Base-by-base conservation (phyloP, 176 grass and related monocot species). In the Oryza glumipatula region DNA sequence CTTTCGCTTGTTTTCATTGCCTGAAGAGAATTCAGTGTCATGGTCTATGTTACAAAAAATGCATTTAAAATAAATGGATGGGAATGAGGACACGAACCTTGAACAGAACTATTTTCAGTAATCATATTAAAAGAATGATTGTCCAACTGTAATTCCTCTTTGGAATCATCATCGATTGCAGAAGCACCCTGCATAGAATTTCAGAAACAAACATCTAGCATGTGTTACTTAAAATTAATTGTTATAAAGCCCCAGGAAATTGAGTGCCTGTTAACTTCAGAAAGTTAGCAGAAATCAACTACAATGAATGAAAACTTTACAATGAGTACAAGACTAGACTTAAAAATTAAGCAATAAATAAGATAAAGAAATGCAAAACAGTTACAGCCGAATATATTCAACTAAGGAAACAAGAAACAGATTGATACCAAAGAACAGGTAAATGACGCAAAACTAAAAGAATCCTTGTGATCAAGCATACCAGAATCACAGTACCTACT, bases 181-280 rank as follows among this genome's bases (percentile, higher is more conserved):
- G 83, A 86, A 88, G 77, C 30, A 76, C 74, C 85, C 90, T 95
- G 78, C 67, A 49, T 39, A 88, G 19, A 45, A 70, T 56, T 1
- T 36, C 68, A 83, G 61, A 78, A 67, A 82, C 13, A 82, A 75
- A 22, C 23, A 61, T 78, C 13, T 26, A 78, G 21, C 67, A 19
- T 46, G 39, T 16, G 21, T 46, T 21, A 74, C 9, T 58, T 58
- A 81, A 63, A 76, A 49, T 39, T 23, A 79, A 36, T 19, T 41
- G 41, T 69, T 82, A 56, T 1, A 43, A 69, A 87, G 44, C 78
- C 81, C 81, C 51, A 81, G 19, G 38, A 76, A 81, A 52, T 44
- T 22, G 16, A 16, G 52, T 45, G 45, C 21, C 61, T 68, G 65
- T 7, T 81, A 43, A 68, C 21, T 14, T 68, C 41, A 76, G 17